Evolutionary conservation across 2,329 filamentous ascomycete genomes (phyloP).

Genomic region (Pyrenophora seminiperda): DNA sequence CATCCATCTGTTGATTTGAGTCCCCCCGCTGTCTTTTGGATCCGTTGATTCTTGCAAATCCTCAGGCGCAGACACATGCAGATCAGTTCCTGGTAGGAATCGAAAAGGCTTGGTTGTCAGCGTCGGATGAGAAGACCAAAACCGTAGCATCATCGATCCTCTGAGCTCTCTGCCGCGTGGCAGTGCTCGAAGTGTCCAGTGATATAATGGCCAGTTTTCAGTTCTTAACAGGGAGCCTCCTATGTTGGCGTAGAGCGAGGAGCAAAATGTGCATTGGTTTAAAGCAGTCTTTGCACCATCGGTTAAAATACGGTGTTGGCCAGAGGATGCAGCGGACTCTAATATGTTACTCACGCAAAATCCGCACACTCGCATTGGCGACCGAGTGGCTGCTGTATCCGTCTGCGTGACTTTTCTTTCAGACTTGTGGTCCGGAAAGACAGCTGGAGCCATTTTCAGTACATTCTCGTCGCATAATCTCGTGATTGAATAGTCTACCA

Average conservation of each 20-base stretch:
- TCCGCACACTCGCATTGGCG: not conserved
- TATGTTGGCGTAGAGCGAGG: not conserved
- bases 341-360: not conserved
- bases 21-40: not conserved
- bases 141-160: conserved; percentile 4
- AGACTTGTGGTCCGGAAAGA: not conserved
- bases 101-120: not conserved
- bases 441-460: not conserved
- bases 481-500: not conserved
- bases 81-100: not conserved
- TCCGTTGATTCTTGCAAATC: not conserved
- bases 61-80: not conserved
- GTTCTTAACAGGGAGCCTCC: not conserved
- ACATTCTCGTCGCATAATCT: not conserved
- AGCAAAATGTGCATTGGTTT: not conserved
- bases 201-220: not conserved
- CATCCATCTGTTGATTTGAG: not conserved
- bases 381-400: not conserved
- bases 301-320: not conserved
- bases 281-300: not conserved
- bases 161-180: conserved; percentile 1
- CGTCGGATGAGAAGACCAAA: not conserved
- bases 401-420: not conserved
- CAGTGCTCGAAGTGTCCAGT: not conserved
- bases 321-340: not conserved